Percentiles rank a stretch among this genome's conserved stretches.
phyloP scores from a whole-genome alignment of 2,329 filamentous ascomycete species.

The Xylariaceae sp. region DNA sequence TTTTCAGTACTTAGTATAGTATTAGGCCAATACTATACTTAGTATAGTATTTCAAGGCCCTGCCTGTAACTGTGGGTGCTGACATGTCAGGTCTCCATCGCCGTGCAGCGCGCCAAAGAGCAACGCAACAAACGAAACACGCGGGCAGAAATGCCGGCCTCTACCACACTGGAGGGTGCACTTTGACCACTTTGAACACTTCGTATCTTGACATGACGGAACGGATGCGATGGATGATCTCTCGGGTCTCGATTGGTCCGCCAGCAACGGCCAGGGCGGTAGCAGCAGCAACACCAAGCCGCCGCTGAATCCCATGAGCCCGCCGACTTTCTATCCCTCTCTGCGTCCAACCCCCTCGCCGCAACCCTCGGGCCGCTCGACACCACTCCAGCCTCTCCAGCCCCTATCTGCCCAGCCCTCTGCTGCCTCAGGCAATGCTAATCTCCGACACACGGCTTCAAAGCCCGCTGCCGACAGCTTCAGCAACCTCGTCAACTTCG shows the following conservation, averaged over 20 bases:
- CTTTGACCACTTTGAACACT: constrained; percentile 5
- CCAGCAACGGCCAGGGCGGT: constrained; percentile 16
- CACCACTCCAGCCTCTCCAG: constrained; percentile 21
- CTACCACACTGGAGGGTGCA: constrained; percentile 4
- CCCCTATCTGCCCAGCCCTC: constrained; percentile 51
- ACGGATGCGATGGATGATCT: constrained; percentile 31
- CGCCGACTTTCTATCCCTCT: constrained; percentile 32
- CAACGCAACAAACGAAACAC: constrained; percentile 4
- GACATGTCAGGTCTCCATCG: no score
- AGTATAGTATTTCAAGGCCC: no score
- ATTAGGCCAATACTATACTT: no score
- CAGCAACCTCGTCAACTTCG: constrained; percentile 67
- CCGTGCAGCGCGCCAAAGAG: no score
- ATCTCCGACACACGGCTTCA: constrained; percentile 40
- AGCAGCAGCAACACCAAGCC: constrained; percentile 1
- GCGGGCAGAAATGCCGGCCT: constrained; percentile 8
- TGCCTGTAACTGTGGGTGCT: no score
- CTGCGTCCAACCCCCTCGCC: constrained; percentile 55
- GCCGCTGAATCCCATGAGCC: constrained; percentile 23
- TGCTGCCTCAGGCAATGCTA: constrained; percentile 30
- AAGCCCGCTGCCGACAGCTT: constrained; percentile 69
- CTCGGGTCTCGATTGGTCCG: constrained; percentile 32
- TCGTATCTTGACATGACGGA: constrained; percentile 28
- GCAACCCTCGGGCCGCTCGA: constrained; percentile 52
- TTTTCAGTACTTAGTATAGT: no score